Evolutionary conservation across 1,284 basidiomycete genomes (phyloP).

Genomic region (Chalciporus sp.): DNA sequence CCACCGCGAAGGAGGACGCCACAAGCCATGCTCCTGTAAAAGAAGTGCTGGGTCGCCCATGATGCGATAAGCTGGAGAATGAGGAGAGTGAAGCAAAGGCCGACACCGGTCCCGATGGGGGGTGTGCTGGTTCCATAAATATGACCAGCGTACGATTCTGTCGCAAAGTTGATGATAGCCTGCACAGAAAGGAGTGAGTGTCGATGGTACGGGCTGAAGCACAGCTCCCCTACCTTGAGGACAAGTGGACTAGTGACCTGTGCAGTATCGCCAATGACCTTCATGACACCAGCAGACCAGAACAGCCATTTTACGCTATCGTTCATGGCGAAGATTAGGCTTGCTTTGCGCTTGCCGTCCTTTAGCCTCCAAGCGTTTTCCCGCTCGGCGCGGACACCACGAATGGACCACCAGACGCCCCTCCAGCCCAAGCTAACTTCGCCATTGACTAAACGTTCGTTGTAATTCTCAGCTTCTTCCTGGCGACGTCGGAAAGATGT

Average conservation of each 20-base stretch:
- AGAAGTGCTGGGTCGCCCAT: conserved; percentile 79
- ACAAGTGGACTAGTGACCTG: conserved; percentile 78
- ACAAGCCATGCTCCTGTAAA: conserved; percentile 70
- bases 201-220: neutral
- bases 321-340: conserved; percentile 75
- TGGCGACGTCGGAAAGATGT: conserved; percentile 66
- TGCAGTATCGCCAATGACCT: conserved; percentile 72
- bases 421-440: conserved; percentile 61
- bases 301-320: conserved; percentile 84
- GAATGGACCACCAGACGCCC: conserved; percentile 62
- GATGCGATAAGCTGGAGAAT: conserved; percentile 71
- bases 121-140: conserved; percentile 49
- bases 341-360: conserved; percentile 66
- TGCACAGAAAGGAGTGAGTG: conserved; percentile 26
- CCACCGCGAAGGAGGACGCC: conserved; percentile 87
- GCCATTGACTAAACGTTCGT: conserved; percentile 63
- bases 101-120: conserved; percentile 71
- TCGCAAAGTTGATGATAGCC: conserved; percentile 79
- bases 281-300: conserved; percentile 80
- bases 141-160: conserved; percentile 63
- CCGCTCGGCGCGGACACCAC: conserved; percentile 52
- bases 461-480: conserved; percentile 68
- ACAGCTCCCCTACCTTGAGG: conserved; percentile 54
- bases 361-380: conserved; percentile 68
- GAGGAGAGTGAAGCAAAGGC: conserved; percentile 73